Evolutionary conservation across 805 yeast genomes (phyloP).

Genomic region (Barnettozyma californica): DNA sequence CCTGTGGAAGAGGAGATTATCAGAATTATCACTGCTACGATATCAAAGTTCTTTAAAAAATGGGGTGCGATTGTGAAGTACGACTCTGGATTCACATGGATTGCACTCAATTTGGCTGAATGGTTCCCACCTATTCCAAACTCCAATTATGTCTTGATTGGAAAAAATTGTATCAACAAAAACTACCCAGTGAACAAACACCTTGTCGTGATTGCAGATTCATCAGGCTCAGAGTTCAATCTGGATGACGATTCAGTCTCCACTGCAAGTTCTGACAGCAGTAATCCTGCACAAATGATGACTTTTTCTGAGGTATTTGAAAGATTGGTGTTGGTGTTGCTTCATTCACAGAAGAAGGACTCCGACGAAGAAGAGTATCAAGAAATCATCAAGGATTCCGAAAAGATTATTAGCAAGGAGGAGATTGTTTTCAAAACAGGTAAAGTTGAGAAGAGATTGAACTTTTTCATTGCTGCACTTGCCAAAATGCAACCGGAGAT

Average conservation of each 20-base stretch:
- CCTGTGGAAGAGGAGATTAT: conserved; percentile 48
- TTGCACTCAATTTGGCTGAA: conserved; percentile 81
- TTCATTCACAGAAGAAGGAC: conserved; percentile 40
- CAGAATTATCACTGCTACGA: conserved; percentile 51
- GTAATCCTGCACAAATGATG: conserved; percentile 27
- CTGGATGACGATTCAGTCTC: conserved; percentile 22
- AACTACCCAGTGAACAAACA: conserved; percentile 16
- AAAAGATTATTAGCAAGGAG: conserved; percentile 12
- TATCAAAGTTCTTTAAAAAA: conserved; percentile 58
- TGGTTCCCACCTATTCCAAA: conserved; percentile 60
- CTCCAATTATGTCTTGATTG: conserved; percentile 22
- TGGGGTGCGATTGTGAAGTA: conserved; percentile 79
- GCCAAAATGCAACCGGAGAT: conserved; percentile 68
- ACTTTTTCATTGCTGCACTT: conserved; percentile 60
- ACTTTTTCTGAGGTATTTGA: conserved; percentile 68
- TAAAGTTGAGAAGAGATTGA: conserved; percentile 57
- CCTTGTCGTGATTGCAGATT: conserved; percentile 16
- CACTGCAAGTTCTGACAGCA: conserved; percentile 12
- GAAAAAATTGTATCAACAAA: conserved; percentile 20
- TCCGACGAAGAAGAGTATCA: conserved; percentile 11
- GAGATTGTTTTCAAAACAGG: conserved; percentile 48
- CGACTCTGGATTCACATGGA: conserved; percentile 82
- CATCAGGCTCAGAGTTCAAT: conserved; percentile 9
- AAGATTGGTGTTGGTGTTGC: conserved; percentile 64
- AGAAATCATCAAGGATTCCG: not conserved